Base-by-base conservation (phyloP, 2,329 filamentous ascomycete species). In the Paradendryphiella salina region DNA sequence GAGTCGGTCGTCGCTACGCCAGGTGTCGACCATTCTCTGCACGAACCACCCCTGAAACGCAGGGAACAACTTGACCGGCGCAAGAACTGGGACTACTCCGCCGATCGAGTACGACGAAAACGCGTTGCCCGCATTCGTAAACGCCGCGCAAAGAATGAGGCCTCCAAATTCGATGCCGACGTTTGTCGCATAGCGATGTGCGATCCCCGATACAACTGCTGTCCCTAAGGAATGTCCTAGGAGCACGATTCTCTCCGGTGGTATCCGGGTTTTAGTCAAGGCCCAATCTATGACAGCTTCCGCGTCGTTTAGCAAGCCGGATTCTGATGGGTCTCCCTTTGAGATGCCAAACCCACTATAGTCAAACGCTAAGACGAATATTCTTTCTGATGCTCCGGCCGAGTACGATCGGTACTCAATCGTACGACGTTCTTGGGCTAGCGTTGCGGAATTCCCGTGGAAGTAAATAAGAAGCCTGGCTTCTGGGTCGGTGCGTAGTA, bases 141-240 rank as follows among this genome's bases (percentile, higher is more conserved):
- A 96, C 0, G 85, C 85, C 0, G 90, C 87, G 8, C 95, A 83
- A 8, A 96, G 80, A 14, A 96, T 80, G 1, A 96, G 78, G 10
- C 90, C 89, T 1, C 88, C 90, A 64, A 96, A 95, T 21, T 90
- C 85, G 2, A 86, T 83, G 6, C 53, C 47, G 11, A 61, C 52
- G 3, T 66, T 63, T n/a, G 73, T 66, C 11, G 83, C 81, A 63
- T 88, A 93, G 37, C 83, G 80, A 65, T 95, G 85, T 5, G 84
- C 85, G 1, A 90, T 85, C 4, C 84, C 92, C 20, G 85, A 82
- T 4, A 86, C 84, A 1, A 96, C 89, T 0, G 90, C 93, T 0
- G 93, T 96, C 8, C 93, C 93, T 0, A 97, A 80, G 62, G 89
- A 95, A 59, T 96, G 92, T 1, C 92, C 93, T 2, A 95, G 76